Conservation (phyloP, 2,329 filamentous ascomycete genomes). For the Cryphonectria radicalis region DNA sequence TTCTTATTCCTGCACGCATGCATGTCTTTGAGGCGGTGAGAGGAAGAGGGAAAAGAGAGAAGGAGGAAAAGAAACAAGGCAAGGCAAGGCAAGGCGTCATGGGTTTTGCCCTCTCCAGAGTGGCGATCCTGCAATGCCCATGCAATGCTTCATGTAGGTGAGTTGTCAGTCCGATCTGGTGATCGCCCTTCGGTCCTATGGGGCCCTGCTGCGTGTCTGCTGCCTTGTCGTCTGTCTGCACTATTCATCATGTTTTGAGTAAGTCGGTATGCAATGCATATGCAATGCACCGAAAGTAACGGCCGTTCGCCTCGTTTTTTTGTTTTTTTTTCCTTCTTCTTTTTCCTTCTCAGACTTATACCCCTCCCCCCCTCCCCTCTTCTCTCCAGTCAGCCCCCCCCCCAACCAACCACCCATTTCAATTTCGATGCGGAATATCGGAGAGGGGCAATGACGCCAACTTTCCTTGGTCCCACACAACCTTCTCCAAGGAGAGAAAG, state of each 20-base stretch:
- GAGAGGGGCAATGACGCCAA: neutral
- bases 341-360: neutral
- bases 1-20: neutral
- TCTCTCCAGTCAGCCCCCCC: neutral
- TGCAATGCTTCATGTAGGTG: constrained; percentile 8
- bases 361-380: neutral
- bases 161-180: constrained; percentile 14
- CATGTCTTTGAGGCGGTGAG: neutral
- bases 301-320: neutral
- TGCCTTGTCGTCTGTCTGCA: neutral
- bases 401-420: neutral
- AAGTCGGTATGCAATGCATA: neutral
- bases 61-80: too few species aligned
- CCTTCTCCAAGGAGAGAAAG: neutral
- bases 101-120: neutral
- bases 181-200: constrained; percentile 6
- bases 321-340: neutral
- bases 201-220: neutral
- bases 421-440: neutral
- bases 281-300: neutral
- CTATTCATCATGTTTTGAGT: neutral
- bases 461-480: neutral
- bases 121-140: constrained; percentile 5
- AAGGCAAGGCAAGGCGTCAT: neutral
- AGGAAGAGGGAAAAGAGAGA: neutral